phyloP scores from a whole-genome alignment of 2,329 filamentous ascomycete species.

The Fusarium torulosum region DNA sequence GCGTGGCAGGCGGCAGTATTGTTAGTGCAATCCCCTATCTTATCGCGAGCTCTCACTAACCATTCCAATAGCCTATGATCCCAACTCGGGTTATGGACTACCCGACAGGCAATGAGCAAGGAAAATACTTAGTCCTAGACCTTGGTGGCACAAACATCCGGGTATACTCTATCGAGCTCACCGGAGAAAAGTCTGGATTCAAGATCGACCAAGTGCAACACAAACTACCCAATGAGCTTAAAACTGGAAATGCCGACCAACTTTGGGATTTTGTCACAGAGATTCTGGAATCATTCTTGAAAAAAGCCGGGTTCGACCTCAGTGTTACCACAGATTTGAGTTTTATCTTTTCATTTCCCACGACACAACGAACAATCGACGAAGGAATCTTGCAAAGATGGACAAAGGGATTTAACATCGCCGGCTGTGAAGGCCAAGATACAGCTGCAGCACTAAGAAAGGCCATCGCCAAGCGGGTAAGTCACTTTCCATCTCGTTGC shows the following conservation, averaged over 20 bases:
- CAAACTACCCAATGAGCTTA: conserved; percentile 6
- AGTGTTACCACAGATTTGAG: conserved; percentile 52
- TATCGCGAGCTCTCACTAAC: not conserved
- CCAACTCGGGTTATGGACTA: conserved; percentile 26
- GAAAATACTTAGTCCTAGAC: conserved; percentile 5
- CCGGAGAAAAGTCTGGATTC: not conserved
- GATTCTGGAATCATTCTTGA: not conserved
- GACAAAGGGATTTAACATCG: conserved; percentile 98
- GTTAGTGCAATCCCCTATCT: not conserved
- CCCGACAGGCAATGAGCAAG: conserved; percentile 4
- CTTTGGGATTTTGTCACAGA: conserved; percentile 16
- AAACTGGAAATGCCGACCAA: not conserved
- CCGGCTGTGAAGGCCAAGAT: conserved; percentile 89
- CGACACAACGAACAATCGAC: conserved; percentile 91
- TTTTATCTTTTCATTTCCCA: conserved; percentile 97
- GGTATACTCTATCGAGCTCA: not conserved
- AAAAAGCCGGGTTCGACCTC: not conserved
- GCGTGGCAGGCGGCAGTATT: conserved; percentile 1
- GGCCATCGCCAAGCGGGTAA: conserved; percentile 72
- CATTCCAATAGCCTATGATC: conserved; percentile 1
- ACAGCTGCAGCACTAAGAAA: conserved; percentile 88
- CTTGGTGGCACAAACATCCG: conserved; percentile 17
- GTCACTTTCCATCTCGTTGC: not conserved
- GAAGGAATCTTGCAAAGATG: conserved; percentile 92
- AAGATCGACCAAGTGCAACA: not conserved